Conservation (phyloP, 2,329 filamentous ascomycete genomes). For the Salinomyces thailandicus region DNA sequence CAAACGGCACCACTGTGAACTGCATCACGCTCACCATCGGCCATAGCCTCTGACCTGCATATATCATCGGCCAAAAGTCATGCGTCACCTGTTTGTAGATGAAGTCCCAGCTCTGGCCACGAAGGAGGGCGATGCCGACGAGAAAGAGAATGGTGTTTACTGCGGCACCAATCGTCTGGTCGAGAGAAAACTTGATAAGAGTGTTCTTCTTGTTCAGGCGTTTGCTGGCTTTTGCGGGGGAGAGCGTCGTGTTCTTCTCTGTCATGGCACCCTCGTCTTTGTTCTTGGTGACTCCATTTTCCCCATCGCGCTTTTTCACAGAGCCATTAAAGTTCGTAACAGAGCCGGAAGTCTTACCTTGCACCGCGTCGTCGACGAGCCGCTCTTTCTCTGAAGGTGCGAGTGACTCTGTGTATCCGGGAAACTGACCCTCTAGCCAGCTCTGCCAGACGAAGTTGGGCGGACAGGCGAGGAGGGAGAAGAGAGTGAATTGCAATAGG, state of each 20-base stretch:
- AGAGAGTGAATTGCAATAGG: slow-evolving; percentile 67
- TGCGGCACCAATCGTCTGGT: slow-evolving; percentile 56
- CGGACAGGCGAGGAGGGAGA: slow-evolving; percentile 61
- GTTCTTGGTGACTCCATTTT: too few species aligned
- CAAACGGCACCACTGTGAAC: slow-evolving; percentile 61
- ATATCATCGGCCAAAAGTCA: slow-evolving; percentile 42
- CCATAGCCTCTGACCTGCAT: slow-evolving; percentile 64
- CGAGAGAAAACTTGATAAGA: slow-evolving; percentile 54
- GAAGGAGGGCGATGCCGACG: slow-evolving; percentile 48
- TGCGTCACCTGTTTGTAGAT: slow-evolving; percentile 11
- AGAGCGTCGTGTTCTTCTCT: slow-evolving; percentile 14
- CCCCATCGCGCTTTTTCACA: slow-evolving; percentile 1
- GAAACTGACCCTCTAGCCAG: slow-evolving; percentile 64
- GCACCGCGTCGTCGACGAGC: slow-evolving; percentile 21
- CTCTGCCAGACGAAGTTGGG: slow-evolving; percentile 83
- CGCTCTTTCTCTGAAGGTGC: slow-evolving; percentile 21
- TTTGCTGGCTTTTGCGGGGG: slow-evolving; percentile 1
- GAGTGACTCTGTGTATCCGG: slow-evolving; percentile 44
- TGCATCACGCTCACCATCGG: slow-evolving; percentile 59
- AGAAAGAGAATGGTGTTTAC: slow-evolving; percentile 58
- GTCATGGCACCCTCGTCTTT: slow-evolving; percentile 1
- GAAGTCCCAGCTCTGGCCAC: slow-evolving; percentile 19
- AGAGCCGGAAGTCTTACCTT: slow-evolving; percentile 11
- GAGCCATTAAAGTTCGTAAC: slow-evolving; percentile 10
- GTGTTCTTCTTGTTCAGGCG: slow-evolving; percentile 51